Percentiles rank a stretch among this genome's conserved stretches.
Conservation (phyloP, 2,329 filamentous ascomycete genomes). For the Nannizzia gypsea region DNA sequence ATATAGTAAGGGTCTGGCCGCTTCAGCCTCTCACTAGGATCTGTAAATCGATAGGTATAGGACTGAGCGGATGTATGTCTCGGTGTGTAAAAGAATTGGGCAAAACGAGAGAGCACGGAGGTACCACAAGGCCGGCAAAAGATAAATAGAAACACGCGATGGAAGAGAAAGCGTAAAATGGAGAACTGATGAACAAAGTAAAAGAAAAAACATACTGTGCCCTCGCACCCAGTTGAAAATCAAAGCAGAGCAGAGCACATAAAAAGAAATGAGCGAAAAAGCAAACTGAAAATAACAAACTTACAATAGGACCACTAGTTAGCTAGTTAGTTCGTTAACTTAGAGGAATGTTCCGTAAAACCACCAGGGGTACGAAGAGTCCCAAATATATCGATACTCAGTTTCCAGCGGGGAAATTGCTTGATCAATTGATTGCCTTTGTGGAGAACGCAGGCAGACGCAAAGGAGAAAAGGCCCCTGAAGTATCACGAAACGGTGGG, state of each 20-base stretch:
- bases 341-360: neutral
- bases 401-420: neutral
- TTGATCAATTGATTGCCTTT: neutral
- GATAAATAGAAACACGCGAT: neutral
- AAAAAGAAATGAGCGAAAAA: neutral
- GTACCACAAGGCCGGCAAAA: neutral
- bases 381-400: neutral
- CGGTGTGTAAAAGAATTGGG: neutral
- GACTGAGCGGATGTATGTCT: neutral
- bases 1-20: conserved; percentile 14
- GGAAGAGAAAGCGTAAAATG: neutral
- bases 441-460: neutral
- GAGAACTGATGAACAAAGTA: neutral
- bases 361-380: neutral
- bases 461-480: neutral
- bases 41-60: neutral
- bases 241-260: neutral
- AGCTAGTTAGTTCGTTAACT: neutral
- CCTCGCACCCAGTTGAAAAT: neutral
- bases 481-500: neutral
- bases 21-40: conserved; percentile 7
- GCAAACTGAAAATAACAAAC: neutral
- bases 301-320: neutral
- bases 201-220: neutral
- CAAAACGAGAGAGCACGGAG: neutral